Percentiles rank a stretch among this genome's conserved stretches.
Evolutionary conservation across 75 land plant genomes (phyloP).

Genomic region (Pinus albicaulis): DNA sequence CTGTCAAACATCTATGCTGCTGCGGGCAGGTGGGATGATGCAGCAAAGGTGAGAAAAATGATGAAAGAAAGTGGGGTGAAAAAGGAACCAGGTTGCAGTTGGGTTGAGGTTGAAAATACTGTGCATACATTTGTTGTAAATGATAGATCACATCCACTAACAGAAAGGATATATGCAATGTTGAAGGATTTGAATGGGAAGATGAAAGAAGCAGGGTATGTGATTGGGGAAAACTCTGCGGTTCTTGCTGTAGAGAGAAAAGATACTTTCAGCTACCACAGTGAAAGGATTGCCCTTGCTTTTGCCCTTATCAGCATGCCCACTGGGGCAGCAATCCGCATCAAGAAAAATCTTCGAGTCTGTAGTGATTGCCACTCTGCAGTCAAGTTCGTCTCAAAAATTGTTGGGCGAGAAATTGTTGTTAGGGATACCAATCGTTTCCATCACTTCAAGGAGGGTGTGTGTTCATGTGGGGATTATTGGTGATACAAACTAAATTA

Average conservation of each 20-base stretch:
- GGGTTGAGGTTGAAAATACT: slow-evolving; percentile 32
- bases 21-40: slow-evolving; percentile 7
- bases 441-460: slow-evolving; percentile 8
- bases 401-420: slow-evolving; percentile 5
- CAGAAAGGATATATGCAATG: slow-evolving; percentile 16
- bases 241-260: slow-evolving; percentile 2
- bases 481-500: slow-evolving; percentile 5
- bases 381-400: slow-evolving; percentile 1
- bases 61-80: slow-evolving; percentile 30
- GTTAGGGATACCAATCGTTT: slow-evolving; percentile 1
- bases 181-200: slow-evolving; percentile 4
- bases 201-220: slow-evolving; percentile 11
- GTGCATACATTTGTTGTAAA: slow-evolving; percentile 30
- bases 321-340: neutral
- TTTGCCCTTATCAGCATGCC: slow-evolving; percentile 6
- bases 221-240: neutral
- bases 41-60: slow-evolving; percentile 1
- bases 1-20: slow-evolving; percentile 18
- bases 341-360: slow-evolving; percentile 7
- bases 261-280: neutral
- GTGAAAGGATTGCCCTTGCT: slow-evolving; percentile 9
- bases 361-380: slow-evolving; percentile 4
- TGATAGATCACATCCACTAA: slow-evolving; percentile 26
- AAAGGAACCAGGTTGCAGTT: slow-evolving; percentile 42
- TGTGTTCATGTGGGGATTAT: slow-evolving; percentile 12